phyloP scores from a whole-genome alignment of 257 asterid species.

The Penstemon newberryi region DNA sequence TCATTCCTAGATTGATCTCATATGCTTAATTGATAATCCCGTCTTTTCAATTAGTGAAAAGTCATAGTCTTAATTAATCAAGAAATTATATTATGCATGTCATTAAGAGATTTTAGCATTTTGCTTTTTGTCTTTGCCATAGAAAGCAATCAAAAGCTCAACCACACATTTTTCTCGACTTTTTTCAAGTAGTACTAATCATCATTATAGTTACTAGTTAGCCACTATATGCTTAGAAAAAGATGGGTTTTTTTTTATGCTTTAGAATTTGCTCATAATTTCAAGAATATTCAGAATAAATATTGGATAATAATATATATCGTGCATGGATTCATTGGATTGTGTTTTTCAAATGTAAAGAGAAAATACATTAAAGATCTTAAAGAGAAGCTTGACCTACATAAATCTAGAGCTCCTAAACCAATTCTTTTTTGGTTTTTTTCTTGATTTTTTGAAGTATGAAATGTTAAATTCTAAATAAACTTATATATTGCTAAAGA shows the following conservation, averaged over 20 bases:
- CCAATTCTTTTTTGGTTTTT: no score
- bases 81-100: background rate
- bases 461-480: no score
- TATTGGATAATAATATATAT: background rate
- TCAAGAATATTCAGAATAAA: background rate
- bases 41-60: background rate
- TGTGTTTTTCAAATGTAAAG: background rate
- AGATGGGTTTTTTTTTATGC: no score
- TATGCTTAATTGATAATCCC: background rate
- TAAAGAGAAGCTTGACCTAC: background rate
- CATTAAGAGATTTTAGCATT: constrained; percentile 22
- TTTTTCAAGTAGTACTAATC: background rate
- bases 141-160: constrained; percentile 28
- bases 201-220: background rate
- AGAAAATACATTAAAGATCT: background rate
- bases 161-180: constrained; percentile 24
- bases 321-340: no score
- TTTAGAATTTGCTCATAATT: background rate
- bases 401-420: no score
- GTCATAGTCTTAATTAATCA: constrained; percentile 1
- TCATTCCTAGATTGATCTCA: background rate
- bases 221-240: background rate
- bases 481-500: no score
- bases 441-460: no score
- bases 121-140: constrained; percentile 30